phyloP scores from a whole-genome alignment of 192 early-diverging fungal species.

The Backusella tuberculispora region DNA sequence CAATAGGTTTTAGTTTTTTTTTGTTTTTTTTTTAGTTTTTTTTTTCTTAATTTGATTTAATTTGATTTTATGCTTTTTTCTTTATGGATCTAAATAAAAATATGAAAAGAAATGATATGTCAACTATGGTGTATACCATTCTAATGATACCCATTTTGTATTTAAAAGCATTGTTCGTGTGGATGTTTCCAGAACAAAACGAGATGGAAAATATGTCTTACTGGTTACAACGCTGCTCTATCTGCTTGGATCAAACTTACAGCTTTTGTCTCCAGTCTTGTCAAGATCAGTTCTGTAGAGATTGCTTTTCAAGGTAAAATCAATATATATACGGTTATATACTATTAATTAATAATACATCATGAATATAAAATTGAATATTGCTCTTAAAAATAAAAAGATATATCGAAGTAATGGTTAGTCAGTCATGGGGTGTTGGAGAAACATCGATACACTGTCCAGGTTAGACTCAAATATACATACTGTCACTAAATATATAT shows the following conservation, averaged over 20 bases:
- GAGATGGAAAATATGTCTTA: slow-evolving; percentile 38
- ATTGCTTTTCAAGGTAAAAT: slow-evolving; percentile 38
- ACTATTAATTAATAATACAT: no score
- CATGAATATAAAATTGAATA: no score
- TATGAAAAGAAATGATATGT: no score
- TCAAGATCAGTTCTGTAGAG: slow-evolving; percentile 43
- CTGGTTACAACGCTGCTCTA: slow-evolving; percentile 44
- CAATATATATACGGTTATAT: not conserved
- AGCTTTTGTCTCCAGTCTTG: slow-evolving; percentile 38
- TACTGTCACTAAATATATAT: not conserved
- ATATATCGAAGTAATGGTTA: slow-evolving; percentile 59
- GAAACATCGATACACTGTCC: slow-evolving; percentile 61
- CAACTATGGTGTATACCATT: not conserved
- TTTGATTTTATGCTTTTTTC: no score
- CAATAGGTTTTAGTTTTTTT: no score
- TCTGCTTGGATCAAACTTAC: slow-evolving; percentile 42
- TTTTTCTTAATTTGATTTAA: no score
- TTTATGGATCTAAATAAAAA: no score
- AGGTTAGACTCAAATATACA: slow-evolving; percentile 12
- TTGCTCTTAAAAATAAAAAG: not conserved
- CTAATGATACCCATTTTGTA: not conserved
- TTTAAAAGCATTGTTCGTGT: no score
- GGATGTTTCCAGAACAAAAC: not conserved
- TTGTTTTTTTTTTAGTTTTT: no score
- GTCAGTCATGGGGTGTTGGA: slow-evolving; percentile 59